These are phyloP conservation scores for Bruguiera gymnorhiza DNA, from an alignment of 345 rosid genomes.

Conservation along the genomic window DNA sequence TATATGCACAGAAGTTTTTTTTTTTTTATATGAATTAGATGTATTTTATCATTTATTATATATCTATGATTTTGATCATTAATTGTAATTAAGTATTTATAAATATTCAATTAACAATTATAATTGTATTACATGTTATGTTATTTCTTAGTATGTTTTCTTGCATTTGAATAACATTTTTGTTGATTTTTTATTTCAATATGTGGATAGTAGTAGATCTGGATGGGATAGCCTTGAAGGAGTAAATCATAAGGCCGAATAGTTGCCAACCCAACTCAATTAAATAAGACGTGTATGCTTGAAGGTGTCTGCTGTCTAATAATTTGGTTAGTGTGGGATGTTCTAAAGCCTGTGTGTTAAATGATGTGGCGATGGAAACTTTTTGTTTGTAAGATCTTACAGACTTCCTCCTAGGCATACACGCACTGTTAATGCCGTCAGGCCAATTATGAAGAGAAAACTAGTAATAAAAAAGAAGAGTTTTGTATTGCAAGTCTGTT, in stretches of 20 bases:
- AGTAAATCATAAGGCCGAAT: slow-evolving; percentile 22
- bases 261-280: slow-evolving; percentile 27
- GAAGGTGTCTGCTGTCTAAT: slow-evolving; percentile 15
- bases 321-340: slow-evolving; percentile 22
- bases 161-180: too few species aligned
- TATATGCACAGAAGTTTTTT: too few species aligned
- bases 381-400: not conserved
- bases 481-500: too few species aligned
- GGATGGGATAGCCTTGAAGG: slow-evolving; percentile 9
- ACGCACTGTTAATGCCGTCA: not conserved
- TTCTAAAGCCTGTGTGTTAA: slow-evolving; percentile 18
- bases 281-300: not conserved
- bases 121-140: too few species aligned
- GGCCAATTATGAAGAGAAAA: not conserved
- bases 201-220: not conserved
- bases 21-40: too few species aligned
- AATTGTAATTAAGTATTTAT: too few species aligned
- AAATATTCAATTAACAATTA: too few species aligned
- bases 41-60: too few species aligned
- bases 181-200: not conserved
- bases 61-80: too few species aligned
- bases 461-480: too few species aligned
- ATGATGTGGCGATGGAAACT: slow-evolving; percentile 15
- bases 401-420: not conserved
- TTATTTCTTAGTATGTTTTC: too few species aligned